Base-by-base conservation (phyloP, 2,329 filamentous ascomycete species). In the Calonectria naviculata region DNA sequence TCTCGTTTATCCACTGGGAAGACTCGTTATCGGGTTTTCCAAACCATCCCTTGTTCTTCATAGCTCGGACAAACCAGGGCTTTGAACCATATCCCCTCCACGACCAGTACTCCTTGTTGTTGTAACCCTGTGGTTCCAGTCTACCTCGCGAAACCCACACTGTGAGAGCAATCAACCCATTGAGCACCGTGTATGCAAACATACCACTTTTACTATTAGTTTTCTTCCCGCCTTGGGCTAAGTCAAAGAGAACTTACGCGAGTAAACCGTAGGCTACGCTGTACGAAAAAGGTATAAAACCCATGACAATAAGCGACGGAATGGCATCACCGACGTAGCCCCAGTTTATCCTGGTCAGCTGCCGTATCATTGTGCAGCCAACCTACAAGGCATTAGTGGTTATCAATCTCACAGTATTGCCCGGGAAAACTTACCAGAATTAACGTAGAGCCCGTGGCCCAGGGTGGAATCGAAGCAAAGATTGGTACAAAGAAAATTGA, bases 201-300 rank as follows among this genome's bases (percentile, higher is more conserved):
- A 76, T 72, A 21, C 74, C 75, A 3, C 74, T 76, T 1, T 36
- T 12, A 13, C 21, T 15, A 2, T 8, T 0, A 1, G 1, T 26
- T 5, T 75, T 42, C 73, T 62, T 17, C 8, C 15, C 2, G 6
- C 5, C 5, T 5, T 17, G 19, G 1, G 3, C n/a, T 1, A 10
- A 4, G 1, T 5, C 2, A 8, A 9, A 2, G 2, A 3, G 21
- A 0, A 38, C 72, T 71, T 68, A 73, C 70, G 89, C 93, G 74
- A 96, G 95, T 8, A 96, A 87, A 28, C 94, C 93, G 77, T 96
- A 93, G 3, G 94, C 93, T 75, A 96, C 95, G 41, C 90, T 93
- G 84, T 95, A 96, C 1, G 93, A 94, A 83, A 95, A 95, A 0
- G 94, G 94, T 91, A 96, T 95, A 70, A 95, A 85, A 67, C 91